A percentile compares a stretch with the other conserved stretches of the same genome.
phyloP scores from a whole-genome alignment of 1,139 yeast species.

The Diutina neorugosa region DNA sequence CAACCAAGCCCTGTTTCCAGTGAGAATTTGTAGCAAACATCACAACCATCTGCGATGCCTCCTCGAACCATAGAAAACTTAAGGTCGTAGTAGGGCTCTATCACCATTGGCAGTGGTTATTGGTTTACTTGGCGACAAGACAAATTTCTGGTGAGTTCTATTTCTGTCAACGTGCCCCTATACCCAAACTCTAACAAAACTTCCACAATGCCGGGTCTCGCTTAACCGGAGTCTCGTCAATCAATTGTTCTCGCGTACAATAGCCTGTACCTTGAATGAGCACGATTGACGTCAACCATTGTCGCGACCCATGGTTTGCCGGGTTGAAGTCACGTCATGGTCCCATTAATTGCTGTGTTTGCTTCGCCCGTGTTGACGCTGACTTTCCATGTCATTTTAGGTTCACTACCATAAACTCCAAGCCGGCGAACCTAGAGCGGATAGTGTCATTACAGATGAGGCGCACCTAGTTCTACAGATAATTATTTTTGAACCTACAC shows the following conservation, averaged over 20 bases:
- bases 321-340: neutral
- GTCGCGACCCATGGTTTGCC: neutral
- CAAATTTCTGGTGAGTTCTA: too few relatives aligned
- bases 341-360: neutral
- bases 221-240: neutral
- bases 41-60: neutral
- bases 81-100: too few relatives aligned
- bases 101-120: too few relatives aligned
- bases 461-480: neutral
- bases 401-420: neutral
- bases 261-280: neutral
- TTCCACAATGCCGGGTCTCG: neutral
- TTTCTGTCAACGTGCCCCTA: neutral
- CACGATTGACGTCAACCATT: neutral
- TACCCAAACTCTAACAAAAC: neutral
- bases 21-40: neutral
- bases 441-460: neutral
- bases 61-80: too few relatives aligned
- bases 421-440: neutral
- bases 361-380: neutral
- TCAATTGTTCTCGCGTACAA: neutral
- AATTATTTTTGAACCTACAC: neutral
- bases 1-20: neutral
- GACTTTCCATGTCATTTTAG: neutral
- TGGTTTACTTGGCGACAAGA: too few relatives aligned